Evolutionary conservation across 176 grass and related monocot species (phyloP), one percentile per base, ranked within the genome.

Genomic region (Aegilops sharonensis): DNA sequence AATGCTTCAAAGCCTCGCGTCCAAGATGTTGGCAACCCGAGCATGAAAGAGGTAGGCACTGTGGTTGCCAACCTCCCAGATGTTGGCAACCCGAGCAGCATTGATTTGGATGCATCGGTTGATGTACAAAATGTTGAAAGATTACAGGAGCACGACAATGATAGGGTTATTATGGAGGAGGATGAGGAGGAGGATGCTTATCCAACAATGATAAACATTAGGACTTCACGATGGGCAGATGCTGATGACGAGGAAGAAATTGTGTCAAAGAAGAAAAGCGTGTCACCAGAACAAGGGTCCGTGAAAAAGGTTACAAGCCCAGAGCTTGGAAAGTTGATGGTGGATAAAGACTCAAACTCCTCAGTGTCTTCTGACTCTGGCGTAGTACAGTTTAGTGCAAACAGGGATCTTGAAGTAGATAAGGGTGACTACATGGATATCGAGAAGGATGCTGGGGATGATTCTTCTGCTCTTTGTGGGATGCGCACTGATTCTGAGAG

Each of bases 201-300:
- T 34, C 62, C 71, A 47, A 80, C 84, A 29, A 78, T 27, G 31
- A 85, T 90, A 84, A 94, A 93, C 59, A 96, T 99, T 79, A 91
- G 89, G 34, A 89, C 83, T 8, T 99, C 97, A 8, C 87, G 97
- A 48, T 99, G 94, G 97, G 94, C 89, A 21, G 81, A 89, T 31
- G 77, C 81, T 81, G 91, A 86, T 21, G 72, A 78, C 4, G 90
- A 93, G 18, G 52, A 91, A 67, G 85, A 68, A 27, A 36, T 72
- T 80, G 62, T 85, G 48, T 78, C 77, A 5, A 64, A 79, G 75
- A 95, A 85, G 84, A 95, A 20, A 72, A 89, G 43, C 24, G 70
- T 73, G 4, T 77, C 86, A 0, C 89, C 84, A 23, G 67, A 89
- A 24, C 83, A 63, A 71, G 78, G 64, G n/a, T 86, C 68, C 3